A percentile compares a stretch with the other conserved stretches of the same genome.
These are phyloP conservation scores for Dothideomycetes sp. DNA, from an alignment of 2,329 filamentous ascomycete genomes.

Conservation along the genomic window DNA sequence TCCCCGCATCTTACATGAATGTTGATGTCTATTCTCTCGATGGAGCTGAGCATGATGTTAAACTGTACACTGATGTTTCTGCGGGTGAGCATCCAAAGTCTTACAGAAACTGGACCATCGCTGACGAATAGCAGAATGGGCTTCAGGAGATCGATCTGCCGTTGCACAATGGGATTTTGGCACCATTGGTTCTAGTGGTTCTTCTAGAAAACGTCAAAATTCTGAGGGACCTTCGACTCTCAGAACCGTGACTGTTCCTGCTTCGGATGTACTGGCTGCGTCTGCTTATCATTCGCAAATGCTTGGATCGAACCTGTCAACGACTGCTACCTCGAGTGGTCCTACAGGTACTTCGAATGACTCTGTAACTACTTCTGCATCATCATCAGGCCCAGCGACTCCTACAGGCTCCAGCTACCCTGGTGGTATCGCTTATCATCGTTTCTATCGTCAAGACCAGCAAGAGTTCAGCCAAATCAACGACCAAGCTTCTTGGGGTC, in stretches of 20 bases:
- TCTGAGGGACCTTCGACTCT: neutral
- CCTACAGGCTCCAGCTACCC: neutral
- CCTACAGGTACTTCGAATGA: conserved; percentile 2
- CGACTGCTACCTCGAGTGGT: neutral
- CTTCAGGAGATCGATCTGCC: conserved; percentile 50
- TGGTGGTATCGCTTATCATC: conserved; percentile 22
- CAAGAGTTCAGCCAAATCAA: conserved; percentile 36
- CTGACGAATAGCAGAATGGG: conserved; percentile 51
- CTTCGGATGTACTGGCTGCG: neutral
- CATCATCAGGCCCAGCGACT: neutral
- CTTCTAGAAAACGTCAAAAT: neutral
- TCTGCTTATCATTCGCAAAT: neutral
- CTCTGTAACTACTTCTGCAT: neutral
- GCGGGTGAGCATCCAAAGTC: conserved; percentile 42
- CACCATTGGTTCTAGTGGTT: conserved; percentile 9
- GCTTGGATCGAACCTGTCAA: neutral
- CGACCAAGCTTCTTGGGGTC: conserved; percentile 44
- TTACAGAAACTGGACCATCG: conserved; percentile 1
- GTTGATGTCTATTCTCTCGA: conserved; percentile 55
- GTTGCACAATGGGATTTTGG: conserved; percentile 55
- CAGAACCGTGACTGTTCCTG: neutral
- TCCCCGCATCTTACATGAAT: conserved; percentile 62
- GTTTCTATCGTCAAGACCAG: conserved; percentile 23
- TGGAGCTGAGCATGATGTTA: conserved; percentile 52
- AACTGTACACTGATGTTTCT: conserved; percentile 65